Conservation (phyloP, 768 basidiomycete genomes). For the Rickenella mellea region DNA sequence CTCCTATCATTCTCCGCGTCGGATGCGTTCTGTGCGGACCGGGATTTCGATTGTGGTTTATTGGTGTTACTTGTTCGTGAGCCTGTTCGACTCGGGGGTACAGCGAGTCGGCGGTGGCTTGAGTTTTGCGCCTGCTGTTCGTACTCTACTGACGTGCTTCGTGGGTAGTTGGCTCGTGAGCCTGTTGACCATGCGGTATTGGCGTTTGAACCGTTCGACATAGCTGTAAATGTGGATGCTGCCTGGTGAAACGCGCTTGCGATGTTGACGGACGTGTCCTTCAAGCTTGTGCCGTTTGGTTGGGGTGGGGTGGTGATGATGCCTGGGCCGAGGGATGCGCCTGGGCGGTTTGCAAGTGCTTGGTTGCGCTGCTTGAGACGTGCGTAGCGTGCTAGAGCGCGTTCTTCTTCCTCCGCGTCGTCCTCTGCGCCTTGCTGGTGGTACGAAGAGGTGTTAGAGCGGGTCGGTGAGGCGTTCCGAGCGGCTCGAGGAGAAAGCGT, state of each 20-base stretch:
- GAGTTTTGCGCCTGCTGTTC: constrained; percentile 55
- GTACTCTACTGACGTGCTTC: constrained; percentile 76
- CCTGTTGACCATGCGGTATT: constrained; percentile 63
- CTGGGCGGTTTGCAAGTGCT: constrained; percentile 12
- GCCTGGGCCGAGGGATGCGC: constrained; percentile 18
- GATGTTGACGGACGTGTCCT: constrained; percentile 82
- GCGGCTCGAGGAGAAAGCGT: constrained; percentile 3
- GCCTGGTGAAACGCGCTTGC: constrained; percentile 76
- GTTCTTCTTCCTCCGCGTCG: constrained; percentile 32
- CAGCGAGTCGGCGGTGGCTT: constrained; percentile 45
- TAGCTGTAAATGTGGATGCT: constrained; percentile 26
- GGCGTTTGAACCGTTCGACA: constrained; percentile 28
- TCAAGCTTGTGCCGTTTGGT: constrained; percentile 64
- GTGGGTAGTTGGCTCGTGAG: constrained; percentile 40
- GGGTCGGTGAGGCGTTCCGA: constrained; percentile 23
- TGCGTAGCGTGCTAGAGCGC: constrained; percentile 37
- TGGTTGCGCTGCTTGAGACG: constrained; percentile 37
- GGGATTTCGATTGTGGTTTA: constrained; percentile 46
- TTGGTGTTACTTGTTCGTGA: constrained; percentile 14
- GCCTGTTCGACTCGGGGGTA: constrained; percentile 43
- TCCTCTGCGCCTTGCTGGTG: constrained; percentile 26
- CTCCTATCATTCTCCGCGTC: constrained; percentile 56
- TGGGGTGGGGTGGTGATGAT: constrained; percentile 31
- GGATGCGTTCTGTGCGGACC: constrained; percentile 49
- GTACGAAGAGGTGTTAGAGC: constrained; percentile 20